phyloP scores from a whole-genome alignment of 768 basidiomycete species.

The Boletales sp. region DNA sequence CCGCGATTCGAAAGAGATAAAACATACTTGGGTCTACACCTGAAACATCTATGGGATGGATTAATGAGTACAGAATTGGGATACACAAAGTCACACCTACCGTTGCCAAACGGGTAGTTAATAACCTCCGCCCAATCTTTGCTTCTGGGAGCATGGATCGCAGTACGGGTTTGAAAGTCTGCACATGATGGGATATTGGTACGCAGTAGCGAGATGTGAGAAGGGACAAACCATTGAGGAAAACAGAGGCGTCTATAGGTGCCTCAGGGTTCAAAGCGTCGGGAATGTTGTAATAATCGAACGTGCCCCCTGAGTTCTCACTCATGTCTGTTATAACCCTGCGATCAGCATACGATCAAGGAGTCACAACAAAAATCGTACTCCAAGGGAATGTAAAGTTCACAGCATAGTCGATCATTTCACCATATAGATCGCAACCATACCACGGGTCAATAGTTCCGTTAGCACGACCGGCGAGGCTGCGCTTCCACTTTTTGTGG shows the following conservation, averaged over 20 bases:
- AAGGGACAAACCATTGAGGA: slow-evolving; percentile 55
- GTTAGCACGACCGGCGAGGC: slow-evolving; percentile 45
- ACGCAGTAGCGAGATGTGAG: background rate
- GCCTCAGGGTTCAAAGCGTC: slow-evolving; percentile 54
- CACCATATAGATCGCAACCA: slow-evolving; percentile 60
- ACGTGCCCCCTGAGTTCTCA: slow-evolving; percentile 28
- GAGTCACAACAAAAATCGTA: slow-evolving; percentile 22
- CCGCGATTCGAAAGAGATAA: background rate
- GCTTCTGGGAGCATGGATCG: slow-evolving; percentile 67
- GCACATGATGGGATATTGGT: background rate
- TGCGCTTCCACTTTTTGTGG: slow-evolving; percentile 39
- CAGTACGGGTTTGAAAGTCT: slow-evolving; percentile 55
- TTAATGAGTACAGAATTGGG: background rate
- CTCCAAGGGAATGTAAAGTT: slow-evolving; percentile 69
- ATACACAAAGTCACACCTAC: slow-evolving; percentile 11
- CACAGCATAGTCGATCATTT: slow-evolving; percentile 66
- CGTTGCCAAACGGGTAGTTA: slow-evolving; percentile 34
- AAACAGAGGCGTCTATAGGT: slow-evolving; percentile 48
- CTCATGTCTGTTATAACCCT: slow-evolving; percentile 14
- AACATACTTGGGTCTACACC: slow-evolving; percentile 32
- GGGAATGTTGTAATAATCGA: slow-evolving; percentile 51
- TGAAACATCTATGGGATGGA: slow-evolving; percentile 13
- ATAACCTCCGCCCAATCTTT: slow-evolving; percentile 39
- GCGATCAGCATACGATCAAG: slow-evolving; percentile 5
- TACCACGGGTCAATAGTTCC: slow-evolving; percentile 62